Base-by-base conservation (phyloP, 768 basidiomycete genomes). In the Suillus brevipes region DNA sequence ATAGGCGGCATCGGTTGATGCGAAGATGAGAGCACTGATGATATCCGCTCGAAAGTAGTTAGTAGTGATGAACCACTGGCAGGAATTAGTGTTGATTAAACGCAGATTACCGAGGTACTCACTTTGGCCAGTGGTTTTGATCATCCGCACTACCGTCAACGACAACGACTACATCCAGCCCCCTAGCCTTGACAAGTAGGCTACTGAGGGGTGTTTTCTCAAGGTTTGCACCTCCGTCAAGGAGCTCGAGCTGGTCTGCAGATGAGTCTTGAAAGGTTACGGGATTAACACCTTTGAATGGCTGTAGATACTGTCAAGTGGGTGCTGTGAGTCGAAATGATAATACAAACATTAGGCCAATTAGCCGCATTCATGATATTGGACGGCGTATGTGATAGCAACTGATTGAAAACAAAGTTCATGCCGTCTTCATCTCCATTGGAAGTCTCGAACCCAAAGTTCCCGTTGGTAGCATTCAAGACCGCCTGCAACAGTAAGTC, bases 141-240 rank as follows among this genome's bases (percentile, higher is more conserved):
- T 84, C 82, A 67, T 91, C 88, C 1, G 85, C 78, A 67, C 85
- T 84, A 28, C 83, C 84, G 70, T 95, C 94, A 23, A 92, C 78
- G 0, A 89, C 90, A 18, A 96, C 80, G 68, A 95, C 85, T 5
- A 90, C 85, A 70, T 96, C 94, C 49, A 95, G 69, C 0, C 73
- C 81, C 58, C 94, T 83, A 1, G 84, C 82, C 57, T 85, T 88
- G 34, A 92, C 87, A 62, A 95, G 83, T 34, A 93, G 77, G 1
- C 89, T 89, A 23, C 85, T 87, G 31, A 90, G 79, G 0, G 94
- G 94, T 8, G 92, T 72, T 70, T 90, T 89, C 70, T 91, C 89
- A 12, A 75, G 74, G 70, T 92, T 91, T 25, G 88, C 86, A 23
- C 86, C 80, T 0, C 91, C 91, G 71, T 91, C 91, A 20, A 92